phyloP scores from a whole-genome alignment of 108 stramenopile species.

The Stephanodiscus minutulus region DNA sequence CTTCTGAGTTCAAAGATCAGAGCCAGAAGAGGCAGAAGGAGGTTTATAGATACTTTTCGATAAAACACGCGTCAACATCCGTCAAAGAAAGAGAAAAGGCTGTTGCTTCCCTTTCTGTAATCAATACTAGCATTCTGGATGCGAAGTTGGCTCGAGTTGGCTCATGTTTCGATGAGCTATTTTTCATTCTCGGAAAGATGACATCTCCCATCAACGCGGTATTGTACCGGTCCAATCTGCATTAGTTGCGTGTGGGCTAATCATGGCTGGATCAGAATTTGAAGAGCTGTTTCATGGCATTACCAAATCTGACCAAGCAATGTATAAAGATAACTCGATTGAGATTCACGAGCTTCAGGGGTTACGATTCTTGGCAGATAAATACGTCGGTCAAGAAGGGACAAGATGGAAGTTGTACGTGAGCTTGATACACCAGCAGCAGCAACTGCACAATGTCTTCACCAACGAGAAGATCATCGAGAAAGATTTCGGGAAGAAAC shows the following conservation, averaged over 20 bases:
- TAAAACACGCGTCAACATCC: conserved; percentile 1
- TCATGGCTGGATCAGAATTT: background rate
- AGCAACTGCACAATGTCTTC: conserved; percentile 23
- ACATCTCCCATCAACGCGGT: background rate
- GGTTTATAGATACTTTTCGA: conserved; percentile 8
- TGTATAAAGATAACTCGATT: background rate
- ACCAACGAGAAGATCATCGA: conserved; percentile 24
- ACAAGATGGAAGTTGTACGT: conserved; percentile 34
- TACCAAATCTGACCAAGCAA: background rate
- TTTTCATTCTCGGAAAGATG: background rate
- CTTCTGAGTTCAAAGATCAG: conserved; percentile 18
- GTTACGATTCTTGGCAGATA: conserved; percentile 11
- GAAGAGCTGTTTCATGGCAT: conserved; percentile 13
- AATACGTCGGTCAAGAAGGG: conserved; percentile 28
- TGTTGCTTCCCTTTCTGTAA: conserved; percentile 13
- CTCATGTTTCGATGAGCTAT: conserved; percentile 16
- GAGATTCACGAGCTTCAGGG: conserved; percentile 8
- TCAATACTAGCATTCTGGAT: conserved; percentile 33
- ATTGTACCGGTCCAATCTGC: conserved; percentile 15
- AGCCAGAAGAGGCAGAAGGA: conserved; percentile 32
- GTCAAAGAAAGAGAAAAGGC: conserved; percentile 21
- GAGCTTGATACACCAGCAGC: conserved; percentile 1
- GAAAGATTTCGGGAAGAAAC: conserved; percentile 25
- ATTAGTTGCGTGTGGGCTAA: conserved; percentile 13
- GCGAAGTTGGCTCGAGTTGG: conserved; percentile 12